Evolutionary conservation across 176 grass and related monocot genomes (phyloP).

Genomic region (Musa troglodytarum): DNA sequence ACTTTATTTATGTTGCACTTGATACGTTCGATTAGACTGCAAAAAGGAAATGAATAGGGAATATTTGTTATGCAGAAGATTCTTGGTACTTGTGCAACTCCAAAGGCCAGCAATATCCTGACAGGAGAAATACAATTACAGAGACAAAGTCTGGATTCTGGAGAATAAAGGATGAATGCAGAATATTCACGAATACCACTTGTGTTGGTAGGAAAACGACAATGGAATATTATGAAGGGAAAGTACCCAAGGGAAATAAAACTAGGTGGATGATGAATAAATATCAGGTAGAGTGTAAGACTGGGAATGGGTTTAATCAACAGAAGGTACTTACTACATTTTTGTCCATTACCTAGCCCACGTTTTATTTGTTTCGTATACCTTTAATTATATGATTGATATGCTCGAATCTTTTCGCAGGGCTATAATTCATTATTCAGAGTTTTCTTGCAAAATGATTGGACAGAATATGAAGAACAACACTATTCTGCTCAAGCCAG

Average conservation of each 20-base stretch:
- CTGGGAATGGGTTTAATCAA: conserved; percentile 12
- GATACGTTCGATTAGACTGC: not conserved
- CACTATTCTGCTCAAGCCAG: conserved; percentile 1
- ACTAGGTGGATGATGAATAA: conserved; percentile 45
- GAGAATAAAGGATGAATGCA: conserved; percentile 16
- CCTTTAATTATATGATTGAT: conserved; percentile 1
- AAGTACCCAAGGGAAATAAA: conserved; percentile 29
- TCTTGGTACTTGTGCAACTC: conserved; percentile 31
- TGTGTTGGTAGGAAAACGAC: conserved; percentile 30
- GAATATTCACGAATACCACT: conserved; percentile 24
- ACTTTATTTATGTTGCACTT: not conserved
- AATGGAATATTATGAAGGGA: conserved; percentile 34
- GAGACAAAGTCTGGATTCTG: conserved; percentile 33
- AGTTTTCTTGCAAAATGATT: conserved; percentile 29
- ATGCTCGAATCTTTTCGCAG: conserved; percentile 28
- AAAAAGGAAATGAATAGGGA: not conserved
- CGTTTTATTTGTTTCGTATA: not conserved
- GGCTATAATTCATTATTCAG: conserved; percentile 48
- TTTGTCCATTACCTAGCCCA: not conserved
- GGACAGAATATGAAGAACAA: conserved; percentile 18
- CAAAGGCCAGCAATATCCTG: conserved; percentile 11
- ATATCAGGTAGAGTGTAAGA: conserved; percentile 30
- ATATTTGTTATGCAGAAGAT: conserved; percentile 21
- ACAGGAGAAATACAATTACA: conserved; percentile 17
- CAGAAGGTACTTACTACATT: conserved; percentile 19